Evolutionary conservation across 2,329 filamentous ascomycete species (phyloP).

Genomic region (Lasiodiplodia citricola): DNA sequence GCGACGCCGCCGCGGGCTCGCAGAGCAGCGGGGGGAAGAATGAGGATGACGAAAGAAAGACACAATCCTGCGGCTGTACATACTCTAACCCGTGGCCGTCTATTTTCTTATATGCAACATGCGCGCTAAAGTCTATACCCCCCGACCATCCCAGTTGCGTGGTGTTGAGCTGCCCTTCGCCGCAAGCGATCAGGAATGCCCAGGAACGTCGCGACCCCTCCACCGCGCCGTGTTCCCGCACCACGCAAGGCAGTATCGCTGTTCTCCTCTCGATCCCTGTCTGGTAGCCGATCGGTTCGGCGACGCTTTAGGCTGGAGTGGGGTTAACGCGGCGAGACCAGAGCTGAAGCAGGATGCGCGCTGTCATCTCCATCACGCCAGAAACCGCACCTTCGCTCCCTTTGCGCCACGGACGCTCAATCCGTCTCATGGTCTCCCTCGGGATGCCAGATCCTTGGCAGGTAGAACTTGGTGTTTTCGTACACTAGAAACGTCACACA

Average conservation of each 20-base stretch:
- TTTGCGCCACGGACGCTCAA: background rate
- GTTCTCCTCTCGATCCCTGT: constrained; percentile 1
- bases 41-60: background rate
- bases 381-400: background rate
- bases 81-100: constrained; percentile 6
- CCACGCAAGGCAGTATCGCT: background rate
- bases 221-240: background rate
- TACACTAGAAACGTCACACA: constrained; percentile 98
- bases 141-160: constrained; percentile 22
- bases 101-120: constrained; percentile 24
- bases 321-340: background rate
- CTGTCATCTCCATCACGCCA: background rate
- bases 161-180: constrained; percentile 20
- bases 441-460: constrained; percentile 51
- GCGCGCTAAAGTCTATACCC: constrained; percentile 22
- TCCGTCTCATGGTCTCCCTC: constrained; percentile 21
- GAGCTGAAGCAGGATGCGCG: background rate
- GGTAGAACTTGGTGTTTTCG: constrained; percentile 83
- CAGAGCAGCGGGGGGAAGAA: background rate
- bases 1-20: background rate
- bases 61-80: background rate
- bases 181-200: constrained; percentile 22
- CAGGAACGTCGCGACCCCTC: background rate
- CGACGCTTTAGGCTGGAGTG: background rate
- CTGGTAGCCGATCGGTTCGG: background rate